Base-by-base conservation (phyloP, 768 basidiomycete genomes). In the Tubosaeta brunneosetosa region DNA sequence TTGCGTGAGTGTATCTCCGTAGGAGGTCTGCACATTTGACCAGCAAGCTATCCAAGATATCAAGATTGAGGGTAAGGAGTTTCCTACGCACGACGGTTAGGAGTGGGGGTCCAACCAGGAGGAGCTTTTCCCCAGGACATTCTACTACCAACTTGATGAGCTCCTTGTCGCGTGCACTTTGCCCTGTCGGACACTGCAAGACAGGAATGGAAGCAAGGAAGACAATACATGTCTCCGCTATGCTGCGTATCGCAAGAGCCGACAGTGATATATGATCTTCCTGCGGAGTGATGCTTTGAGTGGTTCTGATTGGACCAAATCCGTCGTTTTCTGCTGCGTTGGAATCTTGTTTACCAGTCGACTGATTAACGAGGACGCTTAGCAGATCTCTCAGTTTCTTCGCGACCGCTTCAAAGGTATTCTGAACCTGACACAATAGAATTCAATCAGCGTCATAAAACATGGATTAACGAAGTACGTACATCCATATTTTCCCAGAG, bases 401-500 rank as follows among this genome's bases (percentile, higher is more conserved):
- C 29, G 69, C 53, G n/a, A 74, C 56, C 3, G 49, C 55, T 11
- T 50, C 47, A 41, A 79, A 74, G 4, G 68, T 59, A 52, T 79
- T 78, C 61, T 85, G 84, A 25, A 84, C 73, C 86, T 89, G 31
- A 31, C 17, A 42, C 44, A 50, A 29, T 17, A 34, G 16, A 29
- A 19, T n/a, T 5, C 50, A 17, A 19, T 2, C 29, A 19, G 34
- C 32, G 38, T n/a, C 44, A 31, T 42, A 9, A 31, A 14, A 11
- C 37, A 34, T 26, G 17, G 27, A 14, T 12, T 47, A 22, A n/a
- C 29, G 50, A 29, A 74, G 19, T 37, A 33, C 81, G 62, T 58
- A 92, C 91, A 59, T 91, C 88, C 41, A 74, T 61, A 53, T 79
- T 81, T 53, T 81, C 81, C 82, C 91, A 91, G 25, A 92, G 66